phyloP scores from a whole-genome alignment of 1,139 yeast genomes.

The Protomyces arabidopsidicola region DNA sequence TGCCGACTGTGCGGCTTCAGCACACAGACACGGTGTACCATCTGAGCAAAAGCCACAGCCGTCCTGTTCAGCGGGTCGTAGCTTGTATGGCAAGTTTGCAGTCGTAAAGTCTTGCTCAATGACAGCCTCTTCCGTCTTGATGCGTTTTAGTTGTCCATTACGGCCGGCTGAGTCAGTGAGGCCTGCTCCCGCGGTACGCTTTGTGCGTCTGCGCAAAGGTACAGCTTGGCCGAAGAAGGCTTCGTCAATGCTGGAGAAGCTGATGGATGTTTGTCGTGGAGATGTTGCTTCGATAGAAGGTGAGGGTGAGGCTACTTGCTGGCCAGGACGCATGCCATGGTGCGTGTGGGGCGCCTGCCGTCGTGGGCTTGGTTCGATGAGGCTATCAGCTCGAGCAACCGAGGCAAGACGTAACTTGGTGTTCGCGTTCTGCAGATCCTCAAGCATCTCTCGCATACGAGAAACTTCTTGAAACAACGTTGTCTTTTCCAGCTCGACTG shows the following conservation, averaged over 20 bases:
- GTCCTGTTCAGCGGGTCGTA: slow-evolving; percentile 43
- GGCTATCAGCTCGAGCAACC: slow-evolving; percentile 2
- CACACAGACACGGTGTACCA: slow-evolving; percentile 86
- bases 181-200: neutral
- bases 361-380: neutral
- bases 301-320: neutral
- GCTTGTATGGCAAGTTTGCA: neutral
- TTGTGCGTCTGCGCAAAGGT: slow-evolving; percentile 7
- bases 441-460: slow-evolving; percentile 37
- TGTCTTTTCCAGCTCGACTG: slow-evolving; percentile 36
- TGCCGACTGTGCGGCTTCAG: slow-evolving; percentile 54
- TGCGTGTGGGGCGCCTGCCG: neutral
- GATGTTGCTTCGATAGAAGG: neutral
- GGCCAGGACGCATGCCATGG: neutral
- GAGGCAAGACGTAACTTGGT: slow-evolving; percentile 32
- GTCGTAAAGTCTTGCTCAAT: neutral
- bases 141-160: neutral
- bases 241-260: neutral
- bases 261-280: neutral
- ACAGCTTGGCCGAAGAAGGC: slow-evolving; percentile 21
- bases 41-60: slow-evolving; percentile 92
- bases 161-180: neutral
- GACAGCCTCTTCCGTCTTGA: neutral
- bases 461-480: slow-evolving; percentile 41
- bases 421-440: slow-evolving; percentile 29